Evolutionary conservation across 1,284 basidiomycete genomes (phyloP), one percentile per base, ranked within the genome.

Genomic region (Leccinum fallax): DNA sequence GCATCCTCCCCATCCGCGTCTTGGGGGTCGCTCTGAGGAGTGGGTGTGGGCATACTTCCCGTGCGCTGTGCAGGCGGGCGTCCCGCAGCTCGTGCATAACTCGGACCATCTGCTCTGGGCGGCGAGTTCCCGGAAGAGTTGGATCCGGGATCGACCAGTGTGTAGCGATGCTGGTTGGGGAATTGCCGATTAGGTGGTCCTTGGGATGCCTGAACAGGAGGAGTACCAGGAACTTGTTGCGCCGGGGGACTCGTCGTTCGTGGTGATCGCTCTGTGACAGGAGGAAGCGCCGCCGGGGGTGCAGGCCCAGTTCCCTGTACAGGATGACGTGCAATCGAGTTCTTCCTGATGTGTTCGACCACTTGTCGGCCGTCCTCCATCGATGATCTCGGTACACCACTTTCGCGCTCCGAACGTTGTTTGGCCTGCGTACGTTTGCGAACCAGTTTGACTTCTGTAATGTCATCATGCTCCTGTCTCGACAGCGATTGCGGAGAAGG

Each of bases 401-500:
- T 43, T 32, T 69, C 66, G 21, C 78, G 81, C 51, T 91, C 87
- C 19, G 90, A 88, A 19, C 88, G 80, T 69, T 87, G 80, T 67
- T 88, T 87, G 3, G 95, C 95, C 68, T 89, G 87, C 0, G 95
- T 96, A 15, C 93, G 86, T 65, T 88, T 90, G 4, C 95, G 82
- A 10, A 95, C 89, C 40, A 98, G 85, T 65, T 89, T 94, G 46
- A 78, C 79, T 69, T 95, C 89, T 13, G 94, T 89, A 62, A 94
- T 84, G 2, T 78, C 79, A 65, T 95, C 87, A 77, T 97, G 94
- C 63, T 97, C 90, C 53, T 85, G 80, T 24, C 94, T 81, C 1
- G 90, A 91, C 13, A 98, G 80, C 0, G 85, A 74, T 38, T 83
- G 82, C 0, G 88, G 83, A 0, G 80, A 77, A 0, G 88, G 81